These are phyloP conservation scores for Curvularia sp. DNA, from an alignment of 2,329 filamentous ascomycete genomes.

Conservation along the genomic window DNA sequence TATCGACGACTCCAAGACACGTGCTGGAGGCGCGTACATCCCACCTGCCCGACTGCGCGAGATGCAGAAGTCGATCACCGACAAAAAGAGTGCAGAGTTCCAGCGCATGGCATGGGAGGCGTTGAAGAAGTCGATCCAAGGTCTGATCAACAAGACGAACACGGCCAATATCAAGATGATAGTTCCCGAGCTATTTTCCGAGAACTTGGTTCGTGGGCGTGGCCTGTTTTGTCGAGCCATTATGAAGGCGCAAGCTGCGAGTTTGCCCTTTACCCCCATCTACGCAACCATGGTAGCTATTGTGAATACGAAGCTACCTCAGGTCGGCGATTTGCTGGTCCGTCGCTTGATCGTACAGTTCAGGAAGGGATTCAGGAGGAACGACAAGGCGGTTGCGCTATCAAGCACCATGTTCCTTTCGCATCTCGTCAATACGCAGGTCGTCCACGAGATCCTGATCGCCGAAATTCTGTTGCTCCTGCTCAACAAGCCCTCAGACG, in stretches of 20 bases:
- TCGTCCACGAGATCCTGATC: conserved; percentile 90
- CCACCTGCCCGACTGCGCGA: conserved; percentile 89
- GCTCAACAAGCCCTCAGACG: conserved; percentile 93
- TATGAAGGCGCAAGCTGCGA: conserved; percentile 97
- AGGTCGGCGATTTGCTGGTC: conserved; percentile 89
- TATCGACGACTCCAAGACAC: conserved; percentile 87
- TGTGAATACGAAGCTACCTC: conserved; percentile 95
- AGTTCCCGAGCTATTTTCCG: conserved; percentile 91
- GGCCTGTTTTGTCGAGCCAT: conserved; percentile 94
- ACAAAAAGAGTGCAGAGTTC: conserved; percentile 95
- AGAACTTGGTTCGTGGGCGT: conserved; percentile 90
- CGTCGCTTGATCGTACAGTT: conserved; percentile 89
- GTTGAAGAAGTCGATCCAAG: conserved; percentile 98
- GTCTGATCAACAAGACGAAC: conserved; percentile 99
- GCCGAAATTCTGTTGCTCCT: conserved; percentile 92
- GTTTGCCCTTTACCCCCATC: conserved; percentile 93
- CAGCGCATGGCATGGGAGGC: conserved; percentile 99
- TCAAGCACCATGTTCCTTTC: conserved; percentile 94
- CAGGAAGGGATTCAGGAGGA: conserved; percentile 91
- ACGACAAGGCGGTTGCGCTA: conserved; percentile 95
- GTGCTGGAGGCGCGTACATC: conserved; percentile 95
- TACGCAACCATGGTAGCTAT: conserved; percentile 96
- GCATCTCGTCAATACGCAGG: conserved; percentile 94
- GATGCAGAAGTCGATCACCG: conserved; percentile 94
- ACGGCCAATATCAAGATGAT: conserved; percentile 98